Evolutionary conservation across 331 rosid species (phyloP), one percentile per base, ranked within the genome.

Genomic region (Pyrus hybrid): DNA sequence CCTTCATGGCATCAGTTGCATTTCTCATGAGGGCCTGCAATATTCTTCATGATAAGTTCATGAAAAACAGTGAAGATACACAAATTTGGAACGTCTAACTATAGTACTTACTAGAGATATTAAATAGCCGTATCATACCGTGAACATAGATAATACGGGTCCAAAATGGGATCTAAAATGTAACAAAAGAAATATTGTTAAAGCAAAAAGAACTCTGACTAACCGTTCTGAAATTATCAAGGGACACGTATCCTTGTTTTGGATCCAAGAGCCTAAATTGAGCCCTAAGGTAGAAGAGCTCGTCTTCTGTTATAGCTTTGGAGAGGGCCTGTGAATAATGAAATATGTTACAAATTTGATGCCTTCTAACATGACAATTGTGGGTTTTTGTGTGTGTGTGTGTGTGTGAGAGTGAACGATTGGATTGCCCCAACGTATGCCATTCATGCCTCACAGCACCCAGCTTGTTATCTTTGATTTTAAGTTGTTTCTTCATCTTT

Each of bases 1-100:
- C 96, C 86, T 79, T 90, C 99, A 92, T 94, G 75, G 99, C 94
- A 77, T 94, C 97, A n/a, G 99, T 94, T 70, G 91, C 83, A 82
- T 87, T 87, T 84, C 85, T 90, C 91, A 74, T 45, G 78, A 94
- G 96, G 68, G 96, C 97, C 99, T 94, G 93, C 53, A 82, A 53
- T 66, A 72, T 25, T 70, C 60, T 80, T 71, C 67, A 35, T 13
- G 45, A 75, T 62, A 51, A 76, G 83, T 83, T 80, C 75, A 83
- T 32, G 73, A 51, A 53, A 75, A 49, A 72, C 45, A 37, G 37
- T 30, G 29, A 75, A 10, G 37, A 37, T 6, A 33, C 30, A 35
- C n/a, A 10, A 73, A 11, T 17, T 13, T 23, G 32, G 57, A 37
- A 14, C 5, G 8, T 26, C 29, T 1, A 62, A 43, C 23, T 26